These are phyloP conservation scores for Chlamydomonas reinhardtii DNA, from an alignment of 163 green algal species.

Conservation along the genomic window DNA sequence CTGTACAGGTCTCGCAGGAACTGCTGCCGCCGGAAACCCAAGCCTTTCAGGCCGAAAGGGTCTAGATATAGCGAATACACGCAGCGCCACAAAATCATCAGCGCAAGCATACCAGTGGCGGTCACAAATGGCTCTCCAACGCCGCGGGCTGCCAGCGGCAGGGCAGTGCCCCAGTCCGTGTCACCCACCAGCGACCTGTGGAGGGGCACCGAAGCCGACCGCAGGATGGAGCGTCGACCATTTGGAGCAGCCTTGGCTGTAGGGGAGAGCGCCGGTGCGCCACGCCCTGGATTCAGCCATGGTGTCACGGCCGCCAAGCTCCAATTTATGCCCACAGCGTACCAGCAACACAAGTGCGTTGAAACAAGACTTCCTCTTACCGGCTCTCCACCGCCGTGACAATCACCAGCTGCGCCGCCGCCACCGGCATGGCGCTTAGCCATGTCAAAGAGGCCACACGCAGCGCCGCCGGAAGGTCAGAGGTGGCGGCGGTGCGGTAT, in stretches of 20 bases:
- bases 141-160: slow-evolving; percentile 73
- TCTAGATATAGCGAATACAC: slow-evolving; percentile 70
- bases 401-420: slow-evolving; percentile 50
- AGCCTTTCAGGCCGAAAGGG: slow-evolving; percentile 13
- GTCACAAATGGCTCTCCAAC: slow-evolving; percentile 75
- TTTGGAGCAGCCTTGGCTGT: too few relatives aligned
- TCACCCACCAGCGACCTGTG: slow-evolving; percentile 59
- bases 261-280: too few relatives aligned
- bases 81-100: slow-evolving; percentile 74
- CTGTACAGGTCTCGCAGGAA: slow-evolving; percentile 42
- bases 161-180: slow-evolving; percentile 55
- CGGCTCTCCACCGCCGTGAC: slow-evolving; percentile 67
- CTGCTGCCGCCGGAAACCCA: slow-evolving; percentile 45
- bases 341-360: too few relatives aligned
- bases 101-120: slow-evolving; percentile 67
- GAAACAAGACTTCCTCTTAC: slow-evolving; percentile 36
- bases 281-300: too few relatives aligned
- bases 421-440: slow-evolving; percentile 68
- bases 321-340: too few relatives aligned
- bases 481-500: slow-evolving; percentile 28
- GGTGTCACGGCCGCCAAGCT: too few relatives aligned
- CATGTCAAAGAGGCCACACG: slow-evolving; percentile 26
- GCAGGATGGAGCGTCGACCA: too few relatives aligned
- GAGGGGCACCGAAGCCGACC: slow-evolving; percentile 8
- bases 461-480: slow-evolving; percentile 41